Conservation (phyloP, 2,329 filamentous ascomycete species). For the Colletotrichum godetiae region DNA sequence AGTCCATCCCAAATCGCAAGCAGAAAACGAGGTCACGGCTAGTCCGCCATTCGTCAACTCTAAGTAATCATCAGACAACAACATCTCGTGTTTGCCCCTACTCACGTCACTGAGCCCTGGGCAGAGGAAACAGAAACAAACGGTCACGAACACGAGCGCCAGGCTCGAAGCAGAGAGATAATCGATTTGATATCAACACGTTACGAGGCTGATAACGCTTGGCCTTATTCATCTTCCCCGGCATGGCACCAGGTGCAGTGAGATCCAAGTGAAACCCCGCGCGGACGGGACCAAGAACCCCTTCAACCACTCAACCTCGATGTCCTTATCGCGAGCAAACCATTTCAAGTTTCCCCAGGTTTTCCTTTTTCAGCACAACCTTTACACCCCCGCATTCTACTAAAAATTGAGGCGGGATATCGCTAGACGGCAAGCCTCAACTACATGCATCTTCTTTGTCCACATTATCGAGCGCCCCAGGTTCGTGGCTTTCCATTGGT, state of each 20-base stretch:
- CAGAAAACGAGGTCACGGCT: not conserved
- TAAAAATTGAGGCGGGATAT: not conserved
- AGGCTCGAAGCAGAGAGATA: not conserved
- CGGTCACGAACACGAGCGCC: not conserved
- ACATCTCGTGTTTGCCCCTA: not conserved
- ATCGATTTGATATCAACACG: not conserved
- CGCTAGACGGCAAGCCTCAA: not conserved
- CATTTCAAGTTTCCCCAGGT: not conserved
- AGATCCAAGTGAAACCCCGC: constrained; percentile 1
- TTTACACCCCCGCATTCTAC: not conserved
- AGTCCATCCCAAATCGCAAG: not conserved
- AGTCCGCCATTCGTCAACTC: not conserved
- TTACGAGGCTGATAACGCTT: not conserved
- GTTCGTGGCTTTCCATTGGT: not conserved
- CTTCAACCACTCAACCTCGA: not conserved
- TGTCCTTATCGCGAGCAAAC: not conserved
- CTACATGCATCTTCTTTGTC: not conserved
- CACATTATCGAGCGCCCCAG: not conserved
- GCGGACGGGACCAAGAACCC: not conserved
- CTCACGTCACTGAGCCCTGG: not conserved
- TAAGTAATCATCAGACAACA: not conserved
- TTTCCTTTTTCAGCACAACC: not conserved
- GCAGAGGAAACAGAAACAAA: not conserved
- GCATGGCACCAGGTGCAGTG: not conserved
- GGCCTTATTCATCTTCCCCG: not conserved